Evolutionary conservation across 108 stramenopile species (phyloP).

Genomic region (Cyclotella cryptica): DNA sequence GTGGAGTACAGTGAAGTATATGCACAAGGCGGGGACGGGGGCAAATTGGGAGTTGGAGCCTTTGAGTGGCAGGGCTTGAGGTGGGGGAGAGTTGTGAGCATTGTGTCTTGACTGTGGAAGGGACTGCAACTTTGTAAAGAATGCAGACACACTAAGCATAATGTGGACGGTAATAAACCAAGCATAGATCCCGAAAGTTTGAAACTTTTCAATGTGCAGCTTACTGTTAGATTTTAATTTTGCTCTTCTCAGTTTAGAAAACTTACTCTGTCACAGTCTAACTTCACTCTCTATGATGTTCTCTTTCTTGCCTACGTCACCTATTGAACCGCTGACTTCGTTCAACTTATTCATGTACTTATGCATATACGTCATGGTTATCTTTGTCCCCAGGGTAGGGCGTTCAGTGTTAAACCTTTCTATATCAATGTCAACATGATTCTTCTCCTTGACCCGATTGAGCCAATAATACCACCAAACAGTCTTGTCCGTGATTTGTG

Average conservation of each 20-base stretch:
- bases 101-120: too few relatives aligned
- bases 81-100: neutral
- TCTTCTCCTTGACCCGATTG: neutral
- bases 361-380: conserved; percentile 10
- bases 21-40: conserved; percentile 83
- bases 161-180: too few relatives aligned
- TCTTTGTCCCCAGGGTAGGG: neutral
- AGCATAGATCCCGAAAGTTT: too few relatives aligned
- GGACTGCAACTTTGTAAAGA: too few relatives aligned
- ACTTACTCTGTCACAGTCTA: too few relatives aligned
- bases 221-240: too few relatives aligned
- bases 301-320: too few relatives aligned
- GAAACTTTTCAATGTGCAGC: too few relatives aligned
- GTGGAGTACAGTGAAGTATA: conserved; percentile 78
- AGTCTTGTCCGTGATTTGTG: neutral
- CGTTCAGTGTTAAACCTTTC: neutral
- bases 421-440: neutral
- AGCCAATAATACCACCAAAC: conserved; percentile 11
- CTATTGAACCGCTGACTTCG: neutral
- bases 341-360: neutral
- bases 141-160: too few relatives aligned
- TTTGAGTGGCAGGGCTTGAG: conserved; percentile 56
- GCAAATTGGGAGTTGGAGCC: conserved; percentile 70
- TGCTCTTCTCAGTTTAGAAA: too few relatives aligned
- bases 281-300: too few relatives aligned